phyloP scores from a whole-genome alignment of 257 asterid species.

The Ehretia macrophylla region DNA sequence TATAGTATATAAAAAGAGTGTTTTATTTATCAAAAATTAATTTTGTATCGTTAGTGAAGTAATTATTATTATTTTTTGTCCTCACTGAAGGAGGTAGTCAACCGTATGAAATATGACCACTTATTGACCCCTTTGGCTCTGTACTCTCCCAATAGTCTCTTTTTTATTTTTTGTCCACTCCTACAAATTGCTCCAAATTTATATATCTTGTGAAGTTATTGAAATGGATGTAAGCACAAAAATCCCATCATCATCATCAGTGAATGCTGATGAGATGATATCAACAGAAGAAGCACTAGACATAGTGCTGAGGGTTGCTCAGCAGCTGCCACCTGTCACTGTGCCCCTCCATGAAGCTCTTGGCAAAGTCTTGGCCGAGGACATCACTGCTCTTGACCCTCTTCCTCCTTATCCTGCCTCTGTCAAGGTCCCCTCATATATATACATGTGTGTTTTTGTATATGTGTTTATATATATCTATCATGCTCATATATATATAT shows the following conservation, averaged over 20 bases:
- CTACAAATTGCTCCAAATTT: too few relatives aligned
- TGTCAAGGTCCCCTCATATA: slow-evolving; percentile 46
- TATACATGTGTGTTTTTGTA: neutral
- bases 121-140: too few relatives aligned
- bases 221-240: neutral
- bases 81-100: too few relatives aligned
- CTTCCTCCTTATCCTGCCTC: slow-evolving; percentile 98
- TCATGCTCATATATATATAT: neutral
- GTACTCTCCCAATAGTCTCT: neutral
- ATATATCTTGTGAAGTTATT: too few relatives aligned
- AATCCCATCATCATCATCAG: slow-evolving; percentile 5
- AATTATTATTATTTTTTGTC: too few relatives aligned
- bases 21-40: too few relatives aligned
- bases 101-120: too few relatives aligned
- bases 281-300: slow-evolving; percentile 65
- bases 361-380: slow-evolving; percentile 79
- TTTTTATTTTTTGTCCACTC: neutral
- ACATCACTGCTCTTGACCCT: slow-evolving; percentile 78
- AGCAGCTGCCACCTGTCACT: slow-evolving; percentile 57
- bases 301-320: slow-evolving; percentile 52
- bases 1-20: too few relatives aligned
- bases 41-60: too few relatives aligned
- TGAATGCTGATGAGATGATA: slow-evolving; percentile 29
- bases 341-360: slow-evolving; percentile 55
- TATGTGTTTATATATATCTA: neutral